Evolutionary conservation across 192 early-diverging fungal species (phyloP), one percentile per base, ranked within the genome.

Genomic region (Geranomyces michiganensis): DNA sequence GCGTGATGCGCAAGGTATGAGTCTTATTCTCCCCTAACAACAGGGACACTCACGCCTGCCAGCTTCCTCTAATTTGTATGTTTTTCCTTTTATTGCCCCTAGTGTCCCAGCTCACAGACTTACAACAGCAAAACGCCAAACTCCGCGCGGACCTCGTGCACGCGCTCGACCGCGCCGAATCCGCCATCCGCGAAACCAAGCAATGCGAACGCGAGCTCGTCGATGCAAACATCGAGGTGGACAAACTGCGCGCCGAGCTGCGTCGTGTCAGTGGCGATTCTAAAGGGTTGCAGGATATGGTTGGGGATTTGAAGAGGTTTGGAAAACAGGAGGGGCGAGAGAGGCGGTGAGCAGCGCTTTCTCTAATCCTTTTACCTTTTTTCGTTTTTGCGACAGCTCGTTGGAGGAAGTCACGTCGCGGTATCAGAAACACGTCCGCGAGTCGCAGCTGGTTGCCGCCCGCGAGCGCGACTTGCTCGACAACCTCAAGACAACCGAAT

Each of bases 401-500:
- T 47, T 84, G 44, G 75, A 77, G 46, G 72, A 82, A 44, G 30
- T 85, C 24, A 76, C 81, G 12, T 55, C 63, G 21, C 59, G 77
- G 60, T 82, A 85, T 51, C 78, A 79, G 31, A 59, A 62, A 10
- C 71, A 74, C 48, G 69, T 85, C 9, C 58, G 56, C 24, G 84
- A 85, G 26, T 22, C 84, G 4, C 31, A 66, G 24, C 22, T 47
- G 0, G 24, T 74, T 1, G 74, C 77, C 13, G 30, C 33, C 6
- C 24, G 84, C 17, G 84, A 85, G 59, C 64, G 71, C 21, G 75
- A 80, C 48, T 48, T 81, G 45, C 51, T 85, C 15, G 66, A 72
- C 12, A 68, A 67, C 30, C 24, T 82, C 1, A 68, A 76, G 33
- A 45, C 63, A 1, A 66, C 68, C 59, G 75, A 81, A 59, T 32